These are phyloP conservation scores for Talaromyces marneffei DNA, from an alignment of 2,329 filamentous ascomycete species.

Conservation along the genomic window DNA sequence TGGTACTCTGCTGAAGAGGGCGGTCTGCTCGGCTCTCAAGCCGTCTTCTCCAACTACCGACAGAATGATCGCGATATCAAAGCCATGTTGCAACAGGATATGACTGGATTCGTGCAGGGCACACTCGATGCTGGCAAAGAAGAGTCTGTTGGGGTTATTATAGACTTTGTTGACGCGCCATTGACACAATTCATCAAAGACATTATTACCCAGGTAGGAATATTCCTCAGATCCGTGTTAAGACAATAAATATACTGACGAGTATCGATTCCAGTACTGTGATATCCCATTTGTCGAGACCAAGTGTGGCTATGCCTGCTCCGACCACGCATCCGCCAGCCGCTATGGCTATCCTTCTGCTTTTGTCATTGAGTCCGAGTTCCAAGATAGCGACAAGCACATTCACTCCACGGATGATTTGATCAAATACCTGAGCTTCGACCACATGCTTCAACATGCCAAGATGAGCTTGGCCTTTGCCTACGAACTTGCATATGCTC, in stretches of 20 bases:
- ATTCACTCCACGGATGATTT: slow-evolving; percentile 70
- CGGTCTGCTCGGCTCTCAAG: slow-evolving; percentile 79
- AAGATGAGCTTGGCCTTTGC: slow-evolving; percentile 76
- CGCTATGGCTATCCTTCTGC: slow-evolving; percentile 61
- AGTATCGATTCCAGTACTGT: slow-evolving; percentile 61
- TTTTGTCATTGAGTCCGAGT: slow-evolving; percentile 58
- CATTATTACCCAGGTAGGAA: slow-evolving; percentile 64
- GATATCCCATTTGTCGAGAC: slow-evolving; percentile 80
- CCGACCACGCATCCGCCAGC: slow-evolving; percentile 63
- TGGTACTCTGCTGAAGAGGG: slow-evolving; percentile 93
- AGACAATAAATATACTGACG: background rate
- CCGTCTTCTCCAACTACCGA: slow-evolving; percentile 78
- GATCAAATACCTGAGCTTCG: slow-evolving; percentile 67
- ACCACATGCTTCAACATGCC: slow-evolving; percentile 89
- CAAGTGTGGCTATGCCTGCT: slow-evolving; percentile 80
- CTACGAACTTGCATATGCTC: slow-evolving; percentile 75
- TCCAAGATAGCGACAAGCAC: slow-evolving; percentile 58
- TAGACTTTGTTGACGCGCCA: slow-evolving; percentile 77
- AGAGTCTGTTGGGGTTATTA: slow-evolving; percentile 87
- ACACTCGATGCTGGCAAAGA: slow-evolving; percentile 75
- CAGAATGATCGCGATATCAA: slow-evolving; percentile 69
- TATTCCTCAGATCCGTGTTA: background rate
- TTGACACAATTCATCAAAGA: slow-evolving; percentile 88
- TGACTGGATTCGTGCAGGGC: slow-evolving; percentile 83
- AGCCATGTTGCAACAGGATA: slow-evolving; percentile 97